Evolutionary conservation across 1,284 basidiomycete species (phyloP).

Genomic region (Pascua sp.): DNA sequence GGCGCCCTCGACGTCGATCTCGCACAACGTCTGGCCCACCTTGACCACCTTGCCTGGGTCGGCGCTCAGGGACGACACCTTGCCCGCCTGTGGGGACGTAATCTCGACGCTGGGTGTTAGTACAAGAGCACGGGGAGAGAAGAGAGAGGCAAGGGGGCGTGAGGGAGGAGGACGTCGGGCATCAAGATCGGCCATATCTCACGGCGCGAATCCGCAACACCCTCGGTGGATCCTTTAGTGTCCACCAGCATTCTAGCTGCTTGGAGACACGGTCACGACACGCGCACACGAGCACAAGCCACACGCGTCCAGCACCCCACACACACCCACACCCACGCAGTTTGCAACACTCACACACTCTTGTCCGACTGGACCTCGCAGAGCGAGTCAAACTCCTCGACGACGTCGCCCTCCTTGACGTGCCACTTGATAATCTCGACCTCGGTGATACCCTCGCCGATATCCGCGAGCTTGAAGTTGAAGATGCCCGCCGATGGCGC

Average conservation of each 20-base stretch:
- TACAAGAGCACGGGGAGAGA: too few species aligned
- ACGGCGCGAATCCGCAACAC: too few species aligned
- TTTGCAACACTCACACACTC: slow-evolving; percentile 36
- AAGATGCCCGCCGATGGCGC: slow-evolving; percentile 10
- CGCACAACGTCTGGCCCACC: slow-evolving; percentile 76
- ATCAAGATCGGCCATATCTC: too few species aligned
- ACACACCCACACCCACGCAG: not conserved
- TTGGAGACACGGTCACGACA: too few species aligned
- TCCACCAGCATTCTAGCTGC: too few species aligned
- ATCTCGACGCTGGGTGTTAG: slow-evolving; percentile 71
- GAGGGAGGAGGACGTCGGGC: not conserved
- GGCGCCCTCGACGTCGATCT: slow-evolving; percentile 59
- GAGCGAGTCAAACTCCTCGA: slow-evolving; percentile 78
- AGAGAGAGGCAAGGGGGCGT: too few species aligned
- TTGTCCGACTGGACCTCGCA: slow-evolving; percentile 96
- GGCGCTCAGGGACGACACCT: slow-evolving; percentile 68
- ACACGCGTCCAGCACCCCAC: too few species aligned
- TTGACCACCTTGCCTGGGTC: slow-evolving; percentile 80
- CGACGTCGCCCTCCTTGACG: slow-evolving; percentile 60
- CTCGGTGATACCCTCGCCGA: slow-evolving; percentile 83
- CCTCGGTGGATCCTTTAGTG: too few species aligned
- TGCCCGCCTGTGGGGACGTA: slow-evolving; percentile 80
- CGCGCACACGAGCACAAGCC: too few species aligned
- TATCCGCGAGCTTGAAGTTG: slow-evolving; percentile 85
- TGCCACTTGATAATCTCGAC: slow-evolving; percentile 86